Conservation (phyloP, 2,329 filamentous ascomycete species). For the Colletotrichum caudatum region DNA sequence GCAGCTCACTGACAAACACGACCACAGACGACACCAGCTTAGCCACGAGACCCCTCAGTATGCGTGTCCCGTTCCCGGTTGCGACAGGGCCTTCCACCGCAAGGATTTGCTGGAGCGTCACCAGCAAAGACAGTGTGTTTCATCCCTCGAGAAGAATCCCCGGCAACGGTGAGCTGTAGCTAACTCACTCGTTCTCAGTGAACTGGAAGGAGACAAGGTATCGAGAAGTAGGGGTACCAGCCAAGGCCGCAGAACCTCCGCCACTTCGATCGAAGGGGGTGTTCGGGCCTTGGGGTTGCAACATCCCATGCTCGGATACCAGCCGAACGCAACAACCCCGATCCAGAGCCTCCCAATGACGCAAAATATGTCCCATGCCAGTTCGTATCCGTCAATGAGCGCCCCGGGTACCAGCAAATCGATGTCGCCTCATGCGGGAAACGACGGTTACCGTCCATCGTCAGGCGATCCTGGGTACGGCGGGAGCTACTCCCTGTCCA, state of each 20-base stretch:
- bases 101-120: conserved; percentile 71
- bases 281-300: conserved; percentile 27
- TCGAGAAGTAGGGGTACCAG: conserved; percentile 31
- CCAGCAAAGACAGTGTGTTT: conserved; percentile 59
- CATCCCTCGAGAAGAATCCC: conserved; percentile 44
- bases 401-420: conserved; percentile 33
- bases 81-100: conserved; percentile 69
- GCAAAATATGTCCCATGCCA: conserved; percentile 33
- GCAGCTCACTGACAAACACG: conserved; percentile 12
- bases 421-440: conserved; percentile 38
- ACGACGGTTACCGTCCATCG: conserved; percentile 36
- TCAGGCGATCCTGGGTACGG: conserved; percentile 37
- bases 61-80: conserved; percentile 64
- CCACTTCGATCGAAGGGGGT: conserved; percentile 37
- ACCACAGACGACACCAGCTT: conserved; percentile 68
- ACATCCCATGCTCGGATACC: conserved; percentile 36
- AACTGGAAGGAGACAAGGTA: conserved; percentile 41
- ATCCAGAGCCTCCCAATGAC: conserved; percentile 37
- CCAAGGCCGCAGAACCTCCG: conserved; percentile 39
- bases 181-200: conserved; percentile 32
- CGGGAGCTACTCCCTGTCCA: conserved; percentile 35
- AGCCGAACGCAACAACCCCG: conserved; percentile 26
- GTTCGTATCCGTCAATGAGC: conserved; percentile 32
- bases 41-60: conserved; percentile 68
- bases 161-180: background rate